phyloP scores from a whole-genome alignment of 805 yeast species.

The Ogataea trehalophila region DNA sequence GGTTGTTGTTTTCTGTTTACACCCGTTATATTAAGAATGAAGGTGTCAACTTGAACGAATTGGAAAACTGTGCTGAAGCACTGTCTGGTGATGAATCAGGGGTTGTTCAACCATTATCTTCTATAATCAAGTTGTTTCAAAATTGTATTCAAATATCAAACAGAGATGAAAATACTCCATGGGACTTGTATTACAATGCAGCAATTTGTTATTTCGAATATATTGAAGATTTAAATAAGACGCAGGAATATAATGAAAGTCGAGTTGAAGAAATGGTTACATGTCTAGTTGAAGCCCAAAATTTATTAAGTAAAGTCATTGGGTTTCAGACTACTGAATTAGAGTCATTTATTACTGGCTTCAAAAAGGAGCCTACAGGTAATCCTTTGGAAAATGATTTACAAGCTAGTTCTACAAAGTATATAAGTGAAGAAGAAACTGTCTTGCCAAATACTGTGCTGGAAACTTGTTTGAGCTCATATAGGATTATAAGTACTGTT shows the following conservation, averaged over 20 bases:
- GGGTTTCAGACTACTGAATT: slow-evolving; percentile 18
- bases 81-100: slow-evolving; percentile 25
- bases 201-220: slow-evolving; percentile 44
- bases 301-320: slow-evolving; percentile 27
- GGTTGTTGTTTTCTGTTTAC: slow-evolving; percentile 58
- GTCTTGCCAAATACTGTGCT: slow-evolving; percentile 23
- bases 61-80: slow-evolving; percentile 31
- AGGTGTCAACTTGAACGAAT: slow-evolving; percentile 32
- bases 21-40: slow-evolving; percentile 44
- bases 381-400: neutral
- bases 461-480: slow-evolving; percentile 26
- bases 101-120: slow-evolving; percentile 36
- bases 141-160: slow-evolving; percentile 27
- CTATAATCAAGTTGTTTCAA: slow-evolving; percentile 37
- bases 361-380: slow-evolving; percentile 2
- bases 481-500: slow-evolving; percentile 20
- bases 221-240: slow-evolving; percentile 34
- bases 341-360: slow-evolving; percentile 23
- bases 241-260: slow-evolving; percentile 10
- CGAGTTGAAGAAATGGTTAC: slow-evolving; percentile 13
- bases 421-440: slow-evolving; percentile 17
- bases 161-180: slow-evolving; percentile 17
- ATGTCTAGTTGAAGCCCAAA: slow-evolving; percentile 16
- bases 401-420: neutral
- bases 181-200: slow-evolving; percentile 44